Percentiles rank a stretch among this genome's conserved stretches.
These are phyloP conservation scores for Cotoneaster glaucophyllus DNA, from an alignment of 306 rosid species.

Conservation along the genomic window DNA sequence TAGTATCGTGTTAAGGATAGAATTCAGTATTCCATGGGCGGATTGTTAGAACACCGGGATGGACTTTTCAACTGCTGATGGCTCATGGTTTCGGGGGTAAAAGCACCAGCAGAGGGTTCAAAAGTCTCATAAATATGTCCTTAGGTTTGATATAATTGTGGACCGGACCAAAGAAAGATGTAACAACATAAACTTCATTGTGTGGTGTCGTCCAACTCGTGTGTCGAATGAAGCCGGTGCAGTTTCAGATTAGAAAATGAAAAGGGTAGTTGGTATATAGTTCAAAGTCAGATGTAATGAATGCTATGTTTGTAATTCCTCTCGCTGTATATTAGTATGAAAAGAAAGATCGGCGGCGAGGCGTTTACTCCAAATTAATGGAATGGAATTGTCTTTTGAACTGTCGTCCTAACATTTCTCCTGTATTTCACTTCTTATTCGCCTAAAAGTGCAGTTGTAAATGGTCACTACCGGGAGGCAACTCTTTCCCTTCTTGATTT, in stretches of 20 bases:
- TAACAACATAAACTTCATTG: background rate
- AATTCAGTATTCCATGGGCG: background rate
- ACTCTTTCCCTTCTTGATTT: too few relatives aligned
- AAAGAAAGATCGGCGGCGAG: too few relatives aligned
- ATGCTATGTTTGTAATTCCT: background rate
- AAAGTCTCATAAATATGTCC: background rate
- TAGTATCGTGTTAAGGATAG: slow-evolving; percentile 13
- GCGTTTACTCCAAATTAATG: too few relatives aligned
- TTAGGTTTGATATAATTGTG: background rate
- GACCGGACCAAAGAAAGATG: background rate
- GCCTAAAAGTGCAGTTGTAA: too few relatives aligned
- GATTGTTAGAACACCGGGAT: background rate
- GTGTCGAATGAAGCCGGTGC: background rate
- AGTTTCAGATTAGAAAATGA: background rate
- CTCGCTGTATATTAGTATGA: background rate
- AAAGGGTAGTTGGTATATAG: background rate
- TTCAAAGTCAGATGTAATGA: background rate
- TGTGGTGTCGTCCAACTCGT: background rate
- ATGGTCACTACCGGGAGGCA: too few relatives aligned
- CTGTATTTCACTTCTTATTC: too few relatives aligned
- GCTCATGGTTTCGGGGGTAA: background rate
- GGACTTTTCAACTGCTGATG: background rate
- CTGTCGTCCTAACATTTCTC: too few relatives aligned
- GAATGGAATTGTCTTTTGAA: too few relatives aligned
- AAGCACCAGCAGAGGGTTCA: background rate